These are phyloP conservation scores for Microdochium paspali DNA, from an alignment of 2,329 filamentous ascomycete species.

Conservation along the genomic window DNA sequence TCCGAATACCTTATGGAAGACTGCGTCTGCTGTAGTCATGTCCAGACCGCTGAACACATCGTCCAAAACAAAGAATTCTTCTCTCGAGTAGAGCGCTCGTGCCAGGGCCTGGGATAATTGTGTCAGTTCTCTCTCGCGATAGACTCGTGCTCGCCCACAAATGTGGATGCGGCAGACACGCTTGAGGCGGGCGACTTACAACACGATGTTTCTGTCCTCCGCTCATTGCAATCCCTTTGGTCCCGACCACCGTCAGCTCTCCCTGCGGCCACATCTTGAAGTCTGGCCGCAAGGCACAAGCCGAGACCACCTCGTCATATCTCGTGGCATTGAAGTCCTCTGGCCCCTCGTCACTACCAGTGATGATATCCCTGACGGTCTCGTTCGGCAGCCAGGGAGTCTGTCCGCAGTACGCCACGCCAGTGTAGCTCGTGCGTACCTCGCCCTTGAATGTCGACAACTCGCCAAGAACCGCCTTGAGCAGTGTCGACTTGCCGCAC, in stretches of 20 bases:
- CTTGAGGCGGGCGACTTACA: background rate
- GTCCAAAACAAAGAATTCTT: constrained; percentile 31
- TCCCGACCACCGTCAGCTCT: constrained; percentile 27
- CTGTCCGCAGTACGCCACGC: constrained; percentile 4
- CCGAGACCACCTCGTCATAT: constrained; percentile 17
- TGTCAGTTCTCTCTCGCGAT: background rate
- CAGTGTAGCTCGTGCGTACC: background rate
- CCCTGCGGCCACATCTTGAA: constrained; percentile 19
- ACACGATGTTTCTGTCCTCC: constrained; percentile 24
- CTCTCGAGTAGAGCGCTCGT: constrained; percentile 33
- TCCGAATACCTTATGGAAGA: constrained; percentile 32
- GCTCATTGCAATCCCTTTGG: constrained; percentile 29
- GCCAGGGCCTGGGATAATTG: constrained; percentile 27
- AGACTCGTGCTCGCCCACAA: background rate
- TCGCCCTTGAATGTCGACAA: constrained; percentile 4
- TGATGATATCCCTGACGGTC: constrained; percentile 15
- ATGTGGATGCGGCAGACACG: background rate
- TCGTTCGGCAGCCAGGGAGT: constrained; percentile 11
- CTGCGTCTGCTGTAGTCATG: constrained; percentile 26
- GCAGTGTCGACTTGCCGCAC: constrained; percentile 11
- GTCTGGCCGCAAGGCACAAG: constrained; percentile 24
- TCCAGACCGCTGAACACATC: constrained; percentile 37
- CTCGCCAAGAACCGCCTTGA: constrained; percentile 11
- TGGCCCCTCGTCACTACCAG: constrained; percentile 8
- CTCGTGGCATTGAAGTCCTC: constrained; percentile 15